Evolutionary conservation across 805 yeast genomes (phyloP).

Genomic region (Candida tallmaniae): DNA sequence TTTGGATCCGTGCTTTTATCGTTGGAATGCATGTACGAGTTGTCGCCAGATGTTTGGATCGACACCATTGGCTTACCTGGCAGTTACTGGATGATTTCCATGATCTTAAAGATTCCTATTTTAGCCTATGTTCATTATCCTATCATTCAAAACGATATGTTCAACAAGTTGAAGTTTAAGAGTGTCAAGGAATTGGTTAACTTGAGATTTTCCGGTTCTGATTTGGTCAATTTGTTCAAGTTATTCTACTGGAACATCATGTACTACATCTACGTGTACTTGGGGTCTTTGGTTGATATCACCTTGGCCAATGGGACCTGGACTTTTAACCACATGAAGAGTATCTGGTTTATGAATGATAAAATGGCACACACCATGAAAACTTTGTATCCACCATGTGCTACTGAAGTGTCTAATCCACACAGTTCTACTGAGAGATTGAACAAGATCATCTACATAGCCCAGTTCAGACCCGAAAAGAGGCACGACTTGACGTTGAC

Average conservation of each 20-base stretch:
- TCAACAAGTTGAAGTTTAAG: conserved; percentile 47
- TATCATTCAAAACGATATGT: conserved; percentile 83
- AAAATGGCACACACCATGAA: conserved; percentile 21
- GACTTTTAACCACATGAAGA: conserved; percentile 74
- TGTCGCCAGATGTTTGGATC: conserved; percentile 84
- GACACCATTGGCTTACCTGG: conserved; percentile 96
- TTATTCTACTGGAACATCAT: conserved; percentile 69
- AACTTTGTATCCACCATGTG: conserved; percentile 86
- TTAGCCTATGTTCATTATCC: conserved; percentile 94
- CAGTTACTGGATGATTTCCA: conserved; percentile 60
- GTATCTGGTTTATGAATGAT: conserved; percentile 54
- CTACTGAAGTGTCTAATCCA: conserved; percentile 48
- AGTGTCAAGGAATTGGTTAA: conserved; percentile 15
- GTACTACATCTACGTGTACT: conserved; percentile 56
- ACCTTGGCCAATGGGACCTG: conserved; percentile 84
- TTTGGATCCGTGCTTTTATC: conserved; percentile 69
- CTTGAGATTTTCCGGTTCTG: conserved; percentile 30
- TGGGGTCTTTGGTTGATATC: conserved; percentile 63
- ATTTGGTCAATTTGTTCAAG: conserved; percentile 25
- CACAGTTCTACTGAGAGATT: conserved; percentile 20
- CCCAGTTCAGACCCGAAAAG: conserved; percentile 95
- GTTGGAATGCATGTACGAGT: conserved; percentile 60
- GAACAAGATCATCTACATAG: conserved; percentile 54
- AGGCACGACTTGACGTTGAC: conserved; percentile 69
- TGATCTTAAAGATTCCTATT: conserved; percentile 65